Evolutionary conservation across 202 grass and related monocot species (phyloP).

Genomic region (Saccharum hybrid): DNA sequence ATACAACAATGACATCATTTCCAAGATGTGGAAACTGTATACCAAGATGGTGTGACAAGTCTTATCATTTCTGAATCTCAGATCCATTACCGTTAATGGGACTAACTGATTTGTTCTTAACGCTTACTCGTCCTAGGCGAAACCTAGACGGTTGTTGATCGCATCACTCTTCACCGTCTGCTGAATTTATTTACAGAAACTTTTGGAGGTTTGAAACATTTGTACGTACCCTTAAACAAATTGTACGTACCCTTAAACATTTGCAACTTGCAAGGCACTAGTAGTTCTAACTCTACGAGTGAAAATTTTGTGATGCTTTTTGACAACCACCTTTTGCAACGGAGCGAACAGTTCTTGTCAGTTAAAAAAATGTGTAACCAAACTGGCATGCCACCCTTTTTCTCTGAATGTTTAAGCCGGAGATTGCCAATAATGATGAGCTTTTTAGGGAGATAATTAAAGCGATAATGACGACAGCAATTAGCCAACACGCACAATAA

Average conservation of each 20-base stretch:
- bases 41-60: slow-evolving; percentile 4
- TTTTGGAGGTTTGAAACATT: not conserved
- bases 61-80: slow-evolving; percentile 11
- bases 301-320: not conserved
- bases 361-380: not conserved
- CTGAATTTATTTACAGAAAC: not conserved
- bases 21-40: not conserved
- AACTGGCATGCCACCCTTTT: slow-evolving; percentile 10
- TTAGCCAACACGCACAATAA: slow-evolving; percentile 24
- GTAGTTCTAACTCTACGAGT: not conserved
- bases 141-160: not conserved
- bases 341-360: not conserved
- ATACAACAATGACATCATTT: not conserved
- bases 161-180: not conserved
- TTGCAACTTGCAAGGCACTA: not conserved
- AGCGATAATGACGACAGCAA: slow-evolving; percentile 22
- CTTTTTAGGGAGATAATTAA: slow-evolving; percentile 32
- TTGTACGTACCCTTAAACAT: not conserved
- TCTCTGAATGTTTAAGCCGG: not conserved
- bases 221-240: not conserved
- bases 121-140: slow-evolving; percentile 40
- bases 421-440: slow-evolving; percentile 34
- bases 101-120: slow-evolving; percentile 44
- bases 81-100: slow-evolving; percentile 16
- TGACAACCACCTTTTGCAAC: not conserved